Base-by-base conservation (phyloP, 148 eudicot genomes). In the Talinum fruticosum region DNA sequence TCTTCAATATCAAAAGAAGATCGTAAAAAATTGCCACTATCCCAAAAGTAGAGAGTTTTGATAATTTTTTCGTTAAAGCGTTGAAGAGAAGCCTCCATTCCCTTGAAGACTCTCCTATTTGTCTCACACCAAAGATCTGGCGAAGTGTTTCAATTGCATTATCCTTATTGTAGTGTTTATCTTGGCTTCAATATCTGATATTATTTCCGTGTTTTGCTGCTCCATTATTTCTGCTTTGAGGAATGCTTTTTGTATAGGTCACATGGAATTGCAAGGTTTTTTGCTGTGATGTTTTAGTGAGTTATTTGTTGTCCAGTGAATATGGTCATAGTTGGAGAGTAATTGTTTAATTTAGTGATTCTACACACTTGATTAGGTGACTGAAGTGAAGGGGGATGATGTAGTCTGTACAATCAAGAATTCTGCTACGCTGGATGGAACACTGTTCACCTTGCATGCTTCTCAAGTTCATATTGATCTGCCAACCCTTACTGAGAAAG, bases 401-500 rank as follows among this genome's bases (percentile, higher is more conserved):
- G 97, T 96, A 49, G 82, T 91, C 72, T 96, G 99, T 80, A 77
- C 83, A 72, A 88, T 91, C 72, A 96, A 96, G 84, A 93, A 96
- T 84, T 83, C 96, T 75, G 97, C 99, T 30, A 93, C 94, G 2
- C 79, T 96, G 79, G 87, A 92, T 71, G 99, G 97, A 71, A 71
- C 90, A 66, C 79, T 96, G 73, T 93, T 90, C 80, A 96, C 99
- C 44, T 87, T 96, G 79, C 99, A 96, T 81, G 97, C 85, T 69
- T 91, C 94, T 71, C 99, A 96, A 87, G 83, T 96, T 83, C 94
- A 21, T 73, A 93, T 96, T 72, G 94, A 96, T 80, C 76, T 93
- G 76, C 99, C 99, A 21, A 96, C 99, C 62, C 93, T 96, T 37
- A 69, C 99, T 36, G 97, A 90, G 44, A 87, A 89, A 66, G 99